Conservation (phyloP, 495 filamentous ascomycete genomes). For the Letharia lupina region DNA sequence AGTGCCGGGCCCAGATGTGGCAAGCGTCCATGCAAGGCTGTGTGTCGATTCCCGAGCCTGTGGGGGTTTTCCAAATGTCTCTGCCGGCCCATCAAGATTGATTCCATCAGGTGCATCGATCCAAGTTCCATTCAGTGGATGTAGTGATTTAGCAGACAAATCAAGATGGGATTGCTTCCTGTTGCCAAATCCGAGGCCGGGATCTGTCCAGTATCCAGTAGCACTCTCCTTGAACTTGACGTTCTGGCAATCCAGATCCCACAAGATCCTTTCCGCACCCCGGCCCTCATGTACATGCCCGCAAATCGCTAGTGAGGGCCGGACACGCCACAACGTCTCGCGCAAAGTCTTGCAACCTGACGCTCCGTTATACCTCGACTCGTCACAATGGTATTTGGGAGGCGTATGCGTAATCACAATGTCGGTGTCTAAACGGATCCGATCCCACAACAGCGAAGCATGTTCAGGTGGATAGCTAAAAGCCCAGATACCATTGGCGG, state of each 20-base stretch:
- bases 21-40: background rate
- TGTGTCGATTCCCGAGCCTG: background rate
- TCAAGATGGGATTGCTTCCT: constrained; percentile 54
- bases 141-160: constrained; percentile 41
- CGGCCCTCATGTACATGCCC: constrained; percentile 45
- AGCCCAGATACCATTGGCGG: constrained; percentile 57
- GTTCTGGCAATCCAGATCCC: constrained; percentile 26
- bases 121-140: constrained; percentile 32
- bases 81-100: background rate
- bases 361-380: constrained; percentile 26
- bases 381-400: constrained; percentile 40
- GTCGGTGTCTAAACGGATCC: constrained; percentile 40
- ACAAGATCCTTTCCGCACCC: constrained; percentile 39
- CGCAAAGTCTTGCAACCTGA: constrained; percentile 39
- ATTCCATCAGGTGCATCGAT: background rate
- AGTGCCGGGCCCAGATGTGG: background rate
- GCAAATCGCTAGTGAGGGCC: constrained; percentile 40
- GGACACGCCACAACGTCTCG: constrained; percentile 32
- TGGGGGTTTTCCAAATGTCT: background rate
- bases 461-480: constrained; percentile 53
- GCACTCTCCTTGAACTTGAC: constrained; percentile 30
- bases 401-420: constrained; percentile 44
- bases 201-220: constrained; percentile 37
- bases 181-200: constrained; percentile 35
- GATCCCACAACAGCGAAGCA: constrained; percentile 42